phyloP scores from a whole-genome alignment of 305 asterid genomes.

The Fraxinus floribunda region DNA sequence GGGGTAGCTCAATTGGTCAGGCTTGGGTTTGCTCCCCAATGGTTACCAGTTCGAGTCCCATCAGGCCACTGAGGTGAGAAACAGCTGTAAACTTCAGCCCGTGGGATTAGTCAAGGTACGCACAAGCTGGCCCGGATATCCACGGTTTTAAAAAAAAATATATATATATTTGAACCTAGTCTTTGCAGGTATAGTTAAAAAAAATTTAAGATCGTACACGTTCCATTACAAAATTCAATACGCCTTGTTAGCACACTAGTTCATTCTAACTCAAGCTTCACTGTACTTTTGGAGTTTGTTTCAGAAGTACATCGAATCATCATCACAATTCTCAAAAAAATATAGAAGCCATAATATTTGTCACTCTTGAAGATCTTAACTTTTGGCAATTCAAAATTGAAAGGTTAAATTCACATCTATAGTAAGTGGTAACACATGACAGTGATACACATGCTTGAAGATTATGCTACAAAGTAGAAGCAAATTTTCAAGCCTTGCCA shows the following conservation, averaged over 20 bases:
- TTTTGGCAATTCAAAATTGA: background rate
- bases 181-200: background rate
- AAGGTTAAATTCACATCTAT: background rate
- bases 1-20: too few species aligned
- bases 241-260: background rate
- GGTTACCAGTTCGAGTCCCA: too few species aligned
- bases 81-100: too few species aligned
- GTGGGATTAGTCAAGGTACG: too few species aligned
- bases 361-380: background rate
- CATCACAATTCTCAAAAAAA: background rate
- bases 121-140: too few species aligned
- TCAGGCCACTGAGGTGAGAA: too few species aligned
- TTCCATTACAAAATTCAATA: background rate
- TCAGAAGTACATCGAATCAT: background rate
- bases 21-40: too few species aligned
- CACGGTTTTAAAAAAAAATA: too few species aligned
- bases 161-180: background rate
- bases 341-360: background rate
- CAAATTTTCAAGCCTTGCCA: background rate
- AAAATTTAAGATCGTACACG: background rate
- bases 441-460: background rate
- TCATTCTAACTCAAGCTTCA: constrained; percentile 7
- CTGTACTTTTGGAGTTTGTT: background rate
- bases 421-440: background rate
- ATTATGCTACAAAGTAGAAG: background rate